These are phyloP conservation scores for Botrytis galanthina DNA, from an alignment of 2,329 filamentous ascomycete genomes.

Conservation along the genomic window DNA sequence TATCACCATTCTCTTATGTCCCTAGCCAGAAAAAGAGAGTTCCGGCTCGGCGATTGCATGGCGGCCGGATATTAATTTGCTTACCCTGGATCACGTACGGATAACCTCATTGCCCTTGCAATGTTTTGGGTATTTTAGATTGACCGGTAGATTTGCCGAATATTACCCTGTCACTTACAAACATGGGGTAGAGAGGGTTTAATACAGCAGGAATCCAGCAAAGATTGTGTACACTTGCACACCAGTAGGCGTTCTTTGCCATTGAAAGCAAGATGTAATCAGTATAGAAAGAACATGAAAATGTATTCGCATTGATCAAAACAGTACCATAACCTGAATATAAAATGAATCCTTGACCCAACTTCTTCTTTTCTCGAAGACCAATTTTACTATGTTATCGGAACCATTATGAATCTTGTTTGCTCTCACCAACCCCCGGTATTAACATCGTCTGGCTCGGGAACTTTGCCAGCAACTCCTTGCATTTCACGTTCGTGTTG, in stretches of 20 bases:
- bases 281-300: not conserved
- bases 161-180: not conserved
- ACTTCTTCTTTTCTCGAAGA: not conserved
- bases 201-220: not conserved
- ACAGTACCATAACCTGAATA: slow-evolving; percentile 2
- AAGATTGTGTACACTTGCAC: not conserved
- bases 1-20: not conserved
- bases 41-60: not conserved
- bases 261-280: not conserved
- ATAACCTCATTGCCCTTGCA: not conserved
- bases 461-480: slow-evolving; percentile 11
- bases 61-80: not conserved
- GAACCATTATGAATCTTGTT: not conserved
- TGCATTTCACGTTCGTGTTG: slow-evolving; percentile 14
- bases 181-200: not conserved
- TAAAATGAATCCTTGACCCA: not conserved
- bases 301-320: not conserved
- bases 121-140: not conserved
- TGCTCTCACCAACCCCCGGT: slow-evolving; percentile 13
- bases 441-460: slow-evolving; percentile 15
- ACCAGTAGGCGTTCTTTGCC: not conserved
- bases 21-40: not conserved
- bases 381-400: not conserved
- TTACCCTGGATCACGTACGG: not conserved
- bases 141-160: not conserved